phyloP scores from a whole-genome alignment of 345 rosid genomes.

The Pugionium cornutum region DNA sequence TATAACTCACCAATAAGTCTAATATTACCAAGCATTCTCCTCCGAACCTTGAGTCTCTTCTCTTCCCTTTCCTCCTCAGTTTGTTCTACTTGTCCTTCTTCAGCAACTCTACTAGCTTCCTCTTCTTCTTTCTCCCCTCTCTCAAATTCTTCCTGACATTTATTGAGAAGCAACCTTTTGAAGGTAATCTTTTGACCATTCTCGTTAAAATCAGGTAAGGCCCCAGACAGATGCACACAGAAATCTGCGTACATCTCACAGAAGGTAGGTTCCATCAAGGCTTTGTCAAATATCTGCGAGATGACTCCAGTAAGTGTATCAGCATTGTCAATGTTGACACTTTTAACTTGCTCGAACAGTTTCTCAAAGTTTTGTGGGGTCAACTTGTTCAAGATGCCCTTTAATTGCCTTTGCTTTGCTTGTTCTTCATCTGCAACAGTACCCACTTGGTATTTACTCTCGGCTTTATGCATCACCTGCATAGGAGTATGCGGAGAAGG shows the following conservation, averaged over 20 bases:
- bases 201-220: conserved; percentile 72
- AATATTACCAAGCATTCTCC: conserved; percentile 93
- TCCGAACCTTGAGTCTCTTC: conserved; percentile 78
- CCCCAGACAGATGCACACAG: conserved; percentile 67
- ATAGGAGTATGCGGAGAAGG: conserved; percentile 84
- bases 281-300: conserved; percentile 95
- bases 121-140: conserved; percentile 89
- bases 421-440: conserved; percentile 73
- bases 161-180: conserved; percentile 79
- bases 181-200: conserved; percentile 76
- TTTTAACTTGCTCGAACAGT: conserved; percentile 89
- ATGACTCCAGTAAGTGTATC: conserved; percentile 76
- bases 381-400: conserved; percentile 87
- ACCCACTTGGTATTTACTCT: conserved; percentile 87
- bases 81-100: conserved; percentile 75
- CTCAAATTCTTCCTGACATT: conserved; percentile 98
- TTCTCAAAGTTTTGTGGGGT: conserved; percentile 96
- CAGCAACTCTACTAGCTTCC: conserved; percentile 84
- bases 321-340: conserved; percentile 76
- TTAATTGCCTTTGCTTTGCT: conserved; percentile 83
- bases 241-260: conserved; percentile 96
- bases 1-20: conserved; percentile 96
- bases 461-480: conserved; percentile 91
- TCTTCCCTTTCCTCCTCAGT: conserved; percentile 84
- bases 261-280: conserved; percentile 96